Evolutionary conservation across 192 early-diverging fungal genomes (phyloP), one percentile per base, ranked within the genome.

Genomic region (Coemansia erecta): DNA sequence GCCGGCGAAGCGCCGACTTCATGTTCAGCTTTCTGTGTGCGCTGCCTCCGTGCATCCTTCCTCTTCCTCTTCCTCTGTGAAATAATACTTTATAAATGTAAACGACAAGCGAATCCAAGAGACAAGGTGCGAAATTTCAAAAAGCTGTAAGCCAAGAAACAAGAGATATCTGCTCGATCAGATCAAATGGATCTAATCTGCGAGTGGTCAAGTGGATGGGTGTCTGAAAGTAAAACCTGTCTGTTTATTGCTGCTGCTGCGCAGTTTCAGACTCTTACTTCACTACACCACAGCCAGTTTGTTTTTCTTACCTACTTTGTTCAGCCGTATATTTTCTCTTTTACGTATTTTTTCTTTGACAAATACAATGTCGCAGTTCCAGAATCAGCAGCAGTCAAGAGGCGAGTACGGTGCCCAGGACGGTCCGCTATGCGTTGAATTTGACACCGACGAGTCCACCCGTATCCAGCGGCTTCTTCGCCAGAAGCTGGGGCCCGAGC

Each of bases 401-500:
- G 26, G 4, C 8, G 21, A 33, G 0, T n/a, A 31, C 19, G 63
- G 58, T 10, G 28, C n/a, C 50, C 17, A 48, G 22, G 31, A 13
- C 8, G 35, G 37, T 6, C 13, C 23, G 9, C 44, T 26, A 15
- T 31, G 6, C 15, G 13, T 35, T 14, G 49, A 60, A 12, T 77
- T 72, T 58, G 12, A 41, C 11, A 45, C 45, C 2, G 67, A 60
- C 12, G 71, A 70, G 18, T 19, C 55, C 0, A 33, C 23, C 3
- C 56, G 53, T 12, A 63, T 80, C 22, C 67, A 80, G 40, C 21
- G 46, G 0, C 46, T 50, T 35, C 81, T 91, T n/a, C 60, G 73
- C 17, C 75, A 84, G 58, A 80, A 80, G 35, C 80, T 92, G 18
- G 84, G 87, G 1, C 87, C 90, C 11, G 90, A 94, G 63, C 86